phyloP scores from a whole-genome alignment of 2,329 filamentous ascomycete genomes.

The Talaromyces funiculosus region DNA sequence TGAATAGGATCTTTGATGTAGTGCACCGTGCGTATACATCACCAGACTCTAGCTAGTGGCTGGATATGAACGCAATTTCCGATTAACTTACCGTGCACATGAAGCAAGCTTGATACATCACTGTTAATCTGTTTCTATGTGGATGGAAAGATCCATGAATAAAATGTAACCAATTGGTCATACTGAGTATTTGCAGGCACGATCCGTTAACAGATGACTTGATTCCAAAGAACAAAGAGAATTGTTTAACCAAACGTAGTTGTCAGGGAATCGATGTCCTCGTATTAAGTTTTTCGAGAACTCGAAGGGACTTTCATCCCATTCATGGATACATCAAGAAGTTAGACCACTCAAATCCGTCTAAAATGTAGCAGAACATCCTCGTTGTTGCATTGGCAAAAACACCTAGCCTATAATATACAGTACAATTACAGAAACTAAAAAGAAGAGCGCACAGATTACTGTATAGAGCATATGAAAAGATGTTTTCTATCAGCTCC shows the following conservation, averaged over 20 bases:
- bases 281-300: background rate
- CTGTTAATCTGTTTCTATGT: background rate
- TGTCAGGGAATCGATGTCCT: background rate
- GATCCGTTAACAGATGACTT: background rate
- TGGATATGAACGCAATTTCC: background rate
- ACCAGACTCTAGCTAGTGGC: background rate
- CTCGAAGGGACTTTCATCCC: background rate
- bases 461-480: slow-evolving; percentile 3
- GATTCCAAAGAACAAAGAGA: background rate
- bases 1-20: background rate
- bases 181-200: background rate
- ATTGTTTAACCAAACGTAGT: background rate
- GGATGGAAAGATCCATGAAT: background rate
- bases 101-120: background rate
- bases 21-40: background rate
- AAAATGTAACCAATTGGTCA: too few relatives aligned
- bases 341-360: background rate
- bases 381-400: slow-evolving; percentile 1
- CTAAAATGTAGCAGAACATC: background rate
- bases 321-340: background rate
- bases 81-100: background rate
- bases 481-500: slow-evolving; percentile 8
- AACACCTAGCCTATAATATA: slow-evolving; percentile 5
- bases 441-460: background rate
- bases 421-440: slow-evolving; percentile 9